Base-by-base conservation (phyloP, 225 moss, liverwort and hornwort genomes). In the Rhytidiadelphus loreus region DNA sequence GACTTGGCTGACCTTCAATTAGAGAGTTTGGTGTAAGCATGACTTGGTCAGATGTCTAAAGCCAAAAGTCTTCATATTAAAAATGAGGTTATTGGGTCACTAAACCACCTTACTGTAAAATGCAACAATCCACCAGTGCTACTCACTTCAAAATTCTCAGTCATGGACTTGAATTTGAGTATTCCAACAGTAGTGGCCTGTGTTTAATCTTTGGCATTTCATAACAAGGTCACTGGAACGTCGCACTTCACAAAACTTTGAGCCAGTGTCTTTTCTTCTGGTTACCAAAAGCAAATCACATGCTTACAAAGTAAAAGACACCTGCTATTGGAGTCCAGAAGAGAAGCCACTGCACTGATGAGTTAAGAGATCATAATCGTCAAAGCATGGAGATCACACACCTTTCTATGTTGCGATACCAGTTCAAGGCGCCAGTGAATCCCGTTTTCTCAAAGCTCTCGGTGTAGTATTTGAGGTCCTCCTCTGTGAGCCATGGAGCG, bases 351-450 rank as follows among this genome's bases (percentile, higher is more conserved):
- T 29, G 69, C 83, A 53, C 21, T 28, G 21, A 55, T 53, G 66
- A 53, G 19, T 55, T 25, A 21, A 60, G 58, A 28, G 60, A 46
- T 37, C 44, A 53, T 39, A 86, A 24, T 53, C 14, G 23, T 86
- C 64, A 66, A 68, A 79, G 78, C 25, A 79, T 28, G 65, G 65
- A 78, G 41, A 82, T 63, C n/a, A 60, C 63, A 4, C 20, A 88
- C 88, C 84, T 84, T 32, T 69, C 84, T 1, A 30, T 5, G 84
- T 78, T 88, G 84, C 88, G 88, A 37, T 88, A 88, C 88, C 88
- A 88, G 48, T 88, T 88, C 77, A 88, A 77, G 84, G 84, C 84
- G 55, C 88, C 88, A 39, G 84, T 59, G 84, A 88, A 88, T 32
- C 88, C 88, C n/a, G 88, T 84, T 77, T 37, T 84, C 84, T 88